phyloP scores from a whole-genome alignment of 345 rosid species.

The Eucalyptus tenuipes region DNA sequence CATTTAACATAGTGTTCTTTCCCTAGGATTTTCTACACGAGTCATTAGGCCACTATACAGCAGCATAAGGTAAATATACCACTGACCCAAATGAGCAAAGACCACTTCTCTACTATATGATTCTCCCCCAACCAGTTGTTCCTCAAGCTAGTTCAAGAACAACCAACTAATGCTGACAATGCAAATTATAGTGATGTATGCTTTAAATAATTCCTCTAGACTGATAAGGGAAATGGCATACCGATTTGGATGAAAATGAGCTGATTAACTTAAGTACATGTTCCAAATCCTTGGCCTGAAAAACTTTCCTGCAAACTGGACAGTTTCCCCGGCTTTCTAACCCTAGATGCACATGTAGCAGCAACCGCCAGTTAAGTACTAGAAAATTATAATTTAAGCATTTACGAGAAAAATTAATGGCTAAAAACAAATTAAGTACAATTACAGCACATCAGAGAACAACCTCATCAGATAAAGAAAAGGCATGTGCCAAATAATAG shows the following conservation, averaged over 20 bases:
- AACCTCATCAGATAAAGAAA: neutral
- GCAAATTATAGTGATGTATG: neutral
- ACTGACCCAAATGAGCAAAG: neutral
- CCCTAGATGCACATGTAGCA: slow-evolving; percentile 12
- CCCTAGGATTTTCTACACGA: neutral
- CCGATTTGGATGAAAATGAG: slow-evolving; percentile 35
- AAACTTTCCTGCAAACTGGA: slow-evolving; percentile 83
- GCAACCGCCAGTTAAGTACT: neutral
- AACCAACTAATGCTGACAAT: neutral
- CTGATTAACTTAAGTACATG: slow-evolving; percentile 71
- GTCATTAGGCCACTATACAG: neutral
- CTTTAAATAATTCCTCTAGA: neutral
- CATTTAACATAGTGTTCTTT: neutral
- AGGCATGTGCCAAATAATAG: neutral
- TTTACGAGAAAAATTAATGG: neutral
- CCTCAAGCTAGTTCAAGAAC: neutral
- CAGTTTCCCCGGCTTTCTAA: slow-evolving; percentile 46
- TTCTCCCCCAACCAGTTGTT: neutral
- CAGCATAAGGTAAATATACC: neutral
- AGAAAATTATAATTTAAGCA: neutral
- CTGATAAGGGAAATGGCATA: slow-evolving; percentile 5
- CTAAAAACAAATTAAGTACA: neutral
- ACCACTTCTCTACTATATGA: neutral
- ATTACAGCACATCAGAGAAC: neutral
- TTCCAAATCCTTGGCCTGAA: slow-evolving; percentile 59